Evolutionary conservation across 164 flowering plant species (phyloP), one percentile per base, ranked within the genome.

Genomic region (Platanus orientalis): DNA sequence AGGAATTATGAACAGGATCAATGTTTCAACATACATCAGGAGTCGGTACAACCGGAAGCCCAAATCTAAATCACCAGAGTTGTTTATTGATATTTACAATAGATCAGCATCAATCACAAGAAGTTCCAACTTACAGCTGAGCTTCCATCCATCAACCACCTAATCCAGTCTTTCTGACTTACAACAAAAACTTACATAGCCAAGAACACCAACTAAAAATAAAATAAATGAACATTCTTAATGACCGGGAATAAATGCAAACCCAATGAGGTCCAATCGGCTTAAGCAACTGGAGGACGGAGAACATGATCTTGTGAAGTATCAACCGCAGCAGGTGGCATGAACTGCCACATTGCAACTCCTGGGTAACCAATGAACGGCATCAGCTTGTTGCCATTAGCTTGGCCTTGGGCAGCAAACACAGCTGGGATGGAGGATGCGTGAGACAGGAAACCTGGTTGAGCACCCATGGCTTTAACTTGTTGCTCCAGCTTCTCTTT

Each of bases 281-380:
- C 58, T 79, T 79, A 92, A 51, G 98, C 98, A 66, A 88, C 98
- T 6, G 98, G 98, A 0, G 98, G 96, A 24, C 86, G 97, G 30
- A 88, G 93, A 19, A 83, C 86, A 70, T 88, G 98, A 71, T 92
- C 98, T 80, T 88, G 92, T 0, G 98, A 90, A 52, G 96, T 88
- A 66, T 92, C 98, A 49, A 90, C 89, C 0, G 90, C 71, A n/a
- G 96, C 91, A 45, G 96, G 92, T 3, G 98, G 98, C 96, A 92
- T 79, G 79, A 90, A 90, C 63, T 89, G 98, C 96, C 96, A 92
- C 96, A 92, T 92, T 20, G 93, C 91, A 30, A 92, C 89, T 34
- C 92, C 91, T 0, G 96, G 96, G 77, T 86, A 92, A 20, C 96
- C 71, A 27, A 89, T 74, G 75, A 86, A 76, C 0, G 93, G 91